phyloP scores from a whole-genome alignment of 164 flowering plant genomes.

The Berberis vulgaris region DNA sequence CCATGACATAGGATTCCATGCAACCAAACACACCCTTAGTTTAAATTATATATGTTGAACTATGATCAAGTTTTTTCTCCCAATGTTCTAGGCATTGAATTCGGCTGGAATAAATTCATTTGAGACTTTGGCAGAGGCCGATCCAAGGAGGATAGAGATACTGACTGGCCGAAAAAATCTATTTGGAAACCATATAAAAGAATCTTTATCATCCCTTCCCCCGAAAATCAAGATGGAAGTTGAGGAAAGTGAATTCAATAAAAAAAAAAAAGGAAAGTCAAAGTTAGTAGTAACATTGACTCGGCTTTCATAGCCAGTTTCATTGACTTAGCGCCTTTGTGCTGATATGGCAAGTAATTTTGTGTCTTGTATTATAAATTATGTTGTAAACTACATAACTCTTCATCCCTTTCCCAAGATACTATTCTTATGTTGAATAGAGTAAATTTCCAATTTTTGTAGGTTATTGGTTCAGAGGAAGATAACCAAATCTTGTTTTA shows the following conservation, averaged over 20 bases:
- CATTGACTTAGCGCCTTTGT: conserved; percentile 55
- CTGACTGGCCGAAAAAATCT: conserved; percentile 89
- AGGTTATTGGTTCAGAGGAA: conserved; percentile 84
- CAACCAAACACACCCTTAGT: no score
- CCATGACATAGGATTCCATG: no score
- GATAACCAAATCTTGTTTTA: conserved; percentile 68
- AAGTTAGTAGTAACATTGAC: conserved; percentile 59
- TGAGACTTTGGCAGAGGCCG: conserved; percentile 71
- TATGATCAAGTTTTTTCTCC: background rate
- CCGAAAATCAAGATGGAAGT: conserved; percentile 70
- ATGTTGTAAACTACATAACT: background rate
- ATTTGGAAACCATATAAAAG: conserved; percentile 96
- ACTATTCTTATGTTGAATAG: background rate
- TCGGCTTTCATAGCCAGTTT: conserved; percentile 45
- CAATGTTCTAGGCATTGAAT: conserved; percentile 52
- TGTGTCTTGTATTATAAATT: background rate
- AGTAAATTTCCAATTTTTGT: conserved; percentile 14
- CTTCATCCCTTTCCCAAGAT: background rate
- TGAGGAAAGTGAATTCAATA: conserved; percentile 46
- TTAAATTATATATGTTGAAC: background rate
- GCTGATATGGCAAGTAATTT: conserved; percentile 84
- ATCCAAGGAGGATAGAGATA: conserved; percentile 91
- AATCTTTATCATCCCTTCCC: conserved; percentile 69
- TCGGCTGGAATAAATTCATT: conserved; percentile 77
- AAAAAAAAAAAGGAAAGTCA: conserved; percentile 40